These are phyloP conservation scores for Stachybotrys echinatus DNA, from an alignment of 2,329 filamentous ascomycete species.

Conservation along the genomic window DNA sequence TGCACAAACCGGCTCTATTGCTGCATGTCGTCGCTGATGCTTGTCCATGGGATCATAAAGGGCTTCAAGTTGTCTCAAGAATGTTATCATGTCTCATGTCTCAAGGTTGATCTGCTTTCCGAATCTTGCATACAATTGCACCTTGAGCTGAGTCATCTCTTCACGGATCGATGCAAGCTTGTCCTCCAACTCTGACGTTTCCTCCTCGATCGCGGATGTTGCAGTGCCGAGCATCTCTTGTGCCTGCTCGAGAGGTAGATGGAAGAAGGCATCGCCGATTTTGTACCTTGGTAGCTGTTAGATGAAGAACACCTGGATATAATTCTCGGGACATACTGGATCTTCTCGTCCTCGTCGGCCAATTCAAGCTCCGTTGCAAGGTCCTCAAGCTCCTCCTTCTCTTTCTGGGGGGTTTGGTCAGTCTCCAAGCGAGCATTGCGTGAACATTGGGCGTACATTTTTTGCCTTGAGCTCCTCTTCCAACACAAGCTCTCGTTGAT, in stretches of 20 bases:
- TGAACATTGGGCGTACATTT: slow-evolving; percentile 48
- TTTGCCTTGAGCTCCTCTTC: slow-evolving; percentile 79
- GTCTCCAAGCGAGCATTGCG: slow-evolving; percentile 5
- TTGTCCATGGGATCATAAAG: neutral
- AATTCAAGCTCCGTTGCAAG: slow-evolving; percentile 87
- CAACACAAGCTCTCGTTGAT: slow-evolving; percentile 74
- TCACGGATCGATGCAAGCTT: slow-evolving; percentile 70
- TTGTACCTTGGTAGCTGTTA: slow-evolving; percentile 64
- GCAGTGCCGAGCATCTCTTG: slow-evolving; percentile 76
- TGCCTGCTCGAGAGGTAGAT: slow-evolving; percentile 75
- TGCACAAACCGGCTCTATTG: neutral
- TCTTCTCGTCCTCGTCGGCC: slow-evolving; percentile 87
- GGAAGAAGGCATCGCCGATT: slow-evolving; percentile 93
- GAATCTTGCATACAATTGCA: slow-evolving; percentile 89
- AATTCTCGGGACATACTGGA: slow-evolving; percentile 60
- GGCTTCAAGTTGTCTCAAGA: too few relatives aligned
- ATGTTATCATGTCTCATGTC: too few relatives aligned
- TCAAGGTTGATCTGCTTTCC: slow-evolving; percentile 96
- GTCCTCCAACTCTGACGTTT: slow-evolving; percentile 72
- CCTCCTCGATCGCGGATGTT: slow-evolving; percentile 67
- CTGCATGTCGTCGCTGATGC: neutral
- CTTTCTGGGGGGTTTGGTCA: slow-evolving; percentile 60
- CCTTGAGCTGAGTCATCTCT: slow-evolving; percentile 86
- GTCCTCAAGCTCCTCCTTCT: slow-evolving; percentile 97
- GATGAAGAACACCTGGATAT: slow-evolving; percentile 7